phyloP scores from a whole-genome alignment of 495 filamentous ascomycete genomes.

The Trichoderma erinaceum region DNA sequence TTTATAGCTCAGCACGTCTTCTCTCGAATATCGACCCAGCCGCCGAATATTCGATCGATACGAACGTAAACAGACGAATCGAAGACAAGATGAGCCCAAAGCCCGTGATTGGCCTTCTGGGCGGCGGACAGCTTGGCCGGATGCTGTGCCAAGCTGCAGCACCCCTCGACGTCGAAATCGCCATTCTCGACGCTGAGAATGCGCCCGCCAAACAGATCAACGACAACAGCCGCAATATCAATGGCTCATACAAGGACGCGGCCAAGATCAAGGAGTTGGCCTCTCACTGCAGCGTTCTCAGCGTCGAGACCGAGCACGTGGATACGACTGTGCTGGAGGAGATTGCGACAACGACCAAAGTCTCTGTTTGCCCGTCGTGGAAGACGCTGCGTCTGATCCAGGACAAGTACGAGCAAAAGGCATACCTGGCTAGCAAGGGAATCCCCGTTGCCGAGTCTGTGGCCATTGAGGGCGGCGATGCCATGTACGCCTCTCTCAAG shows the following conservation, averaged over 20 bases:
- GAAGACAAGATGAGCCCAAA: background rate
- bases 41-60: background rate
- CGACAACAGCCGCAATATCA: conserved; percentile 63
- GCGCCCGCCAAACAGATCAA: conserved; percentile 91
- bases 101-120: conserved; percentile 38
- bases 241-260: conserved; percentile 78
- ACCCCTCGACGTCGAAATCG: conserved; percentile 71
- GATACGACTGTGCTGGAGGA: conserved; percentile 88
- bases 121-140: conserved; percentile 75
- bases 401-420: conserved; percentile 93
- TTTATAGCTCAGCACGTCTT: no score
- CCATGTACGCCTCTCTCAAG: conserved; percentile 53
- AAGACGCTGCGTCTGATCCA: conserved; percentile 85
- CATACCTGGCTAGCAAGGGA: conserved; percentile 58
- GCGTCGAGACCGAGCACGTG: conserved; percentile 98
- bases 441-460: conserved; percentile 69
- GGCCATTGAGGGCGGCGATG: conserved; percentile 42
- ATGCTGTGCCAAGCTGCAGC: conserved; percentile 95
- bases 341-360: conserved; percentile 47
- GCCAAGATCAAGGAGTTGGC: conserved; percentile 73
- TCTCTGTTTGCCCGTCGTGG: conserved; percentile 79
- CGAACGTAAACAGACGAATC: background rate
- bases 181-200: conserved; percentile 71
- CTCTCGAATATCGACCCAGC: background rate
- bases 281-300: conserved; percentile 71